phyloP scores from a whole-genome alignment of 2,329 filamentous ascomycete species.

The Aspergillus novoparasiticus region DNA sequence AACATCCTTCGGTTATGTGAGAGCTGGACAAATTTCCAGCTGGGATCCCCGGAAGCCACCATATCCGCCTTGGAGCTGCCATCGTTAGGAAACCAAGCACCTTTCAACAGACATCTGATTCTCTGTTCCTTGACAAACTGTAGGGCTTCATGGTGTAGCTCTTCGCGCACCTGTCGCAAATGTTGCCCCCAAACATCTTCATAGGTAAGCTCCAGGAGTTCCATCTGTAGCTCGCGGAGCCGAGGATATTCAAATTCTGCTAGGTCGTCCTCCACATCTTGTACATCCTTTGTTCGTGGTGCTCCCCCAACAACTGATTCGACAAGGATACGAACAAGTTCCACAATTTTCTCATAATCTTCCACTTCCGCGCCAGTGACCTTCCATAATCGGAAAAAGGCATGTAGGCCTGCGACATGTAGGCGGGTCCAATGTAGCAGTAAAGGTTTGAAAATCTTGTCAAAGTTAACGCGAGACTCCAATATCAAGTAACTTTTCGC shows the following conservation, averaged over 20 bases:
- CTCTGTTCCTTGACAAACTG: slow-evolving; percentile 98
- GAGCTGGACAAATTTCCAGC: slow-evolving; percentile 81
- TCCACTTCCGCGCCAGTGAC: slow-evolving; percentile 78
- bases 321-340: slow-evolving; percentile 84
- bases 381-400: slow-evolving; percentile 93
- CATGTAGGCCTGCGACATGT: slow-evolving; percentile 80
- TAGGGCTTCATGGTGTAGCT: slow-evolving; percentile 84
- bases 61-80: slow-evolving; percentile 54
- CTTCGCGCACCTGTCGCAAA: slow-evolving; percentile 84
- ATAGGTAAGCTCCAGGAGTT: slow-evolving; percentile 84
- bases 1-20: slow-evolving; percentile 89
- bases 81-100: slow-evolving; percentile 77
- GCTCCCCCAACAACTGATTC: slow-evolving; percentile 87
- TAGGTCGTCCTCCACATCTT: slow-evolving; percentile 87
- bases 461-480: slow-evolving; percentile 76
- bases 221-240: slow-evolving; percentile 88
- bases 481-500: slow-evolving; percentile 72
- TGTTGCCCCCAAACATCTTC: slow-evolving; percentile 94
- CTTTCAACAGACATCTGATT: slow-evolving; percentile 82
- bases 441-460: slow-evolving; percentile 82
- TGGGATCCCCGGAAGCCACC: slow-evolving; percentile 45
- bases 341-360: slow-evolving; percentile 91
- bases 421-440: slow-evolving; percentile 91
- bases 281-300: slow-evolving; percentile 76
- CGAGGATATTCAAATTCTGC: slow-evolving; percentile 77